A percentile compares a stretch with the other conserved stretches of the same genome.
phyloP scores from a whole-genome alignment of 768 basidiomycete genomes.

The Russula lepida region DNA sequence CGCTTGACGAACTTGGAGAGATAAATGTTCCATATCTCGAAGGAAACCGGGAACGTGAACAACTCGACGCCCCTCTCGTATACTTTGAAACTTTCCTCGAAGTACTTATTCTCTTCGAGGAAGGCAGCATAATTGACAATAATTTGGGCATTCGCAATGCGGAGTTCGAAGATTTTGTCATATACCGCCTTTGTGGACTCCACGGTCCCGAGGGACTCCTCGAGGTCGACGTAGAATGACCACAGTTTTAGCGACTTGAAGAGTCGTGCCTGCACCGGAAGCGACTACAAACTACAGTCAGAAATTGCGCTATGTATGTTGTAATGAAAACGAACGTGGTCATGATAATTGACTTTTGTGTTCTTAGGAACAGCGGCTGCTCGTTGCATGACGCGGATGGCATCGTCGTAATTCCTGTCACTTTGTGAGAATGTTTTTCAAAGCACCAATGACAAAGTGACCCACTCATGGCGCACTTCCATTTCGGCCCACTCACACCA shows the following conservation, averaged over 20 bases:
- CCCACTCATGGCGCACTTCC: constrained; percentile 93
- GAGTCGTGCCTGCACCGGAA: constrained; percentile 79
- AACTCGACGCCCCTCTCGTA: constrained; percentile 96
- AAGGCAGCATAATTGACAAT: constrained; percentile 97
- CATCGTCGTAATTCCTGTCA: constrained; percentile 91
- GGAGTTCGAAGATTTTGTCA: constrained; percentile 91
- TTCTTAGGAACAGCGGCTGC: constrained; percentile 88
- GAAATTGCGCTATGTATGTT: constrained; percentile 14
- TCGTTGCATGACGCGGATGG: constrained; percentile 93
- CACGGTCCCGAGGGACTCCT: constrained; percentile 93
- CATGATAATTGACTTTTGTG: constrained; percentile 85
- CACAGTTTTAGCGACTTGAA: constrained; percentile 98
- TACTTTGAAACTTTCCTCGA: constrained; percentile 98
- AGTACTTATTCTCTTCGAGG: constrained; percentile 96
- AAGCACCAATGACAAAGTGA: constrained; percentile 16
- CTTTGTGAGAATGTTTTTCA: constrained; percentile 14
- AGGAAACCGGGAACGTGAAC: constrained; percentile 96
- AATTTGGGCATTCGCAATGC: constrained; percentile 96
- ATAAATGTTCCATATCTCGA: constrained; percentile 99
- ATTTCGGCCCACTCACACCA: constrained; percentile 99
- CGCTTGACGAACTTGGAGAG: constrained; percentile 94
- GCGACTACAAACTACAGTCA: constrained; percentile 38
- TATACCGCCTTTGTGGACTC: constrained; percentile 89
- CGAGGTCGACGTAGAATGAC: constrained; percentile 97
- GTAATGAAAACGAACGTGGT: constrained; percentile 58